Evolutionary conservation across 2,329 filamentous ascomycete genomes (phyloP).

Genomic region (Cladosporium cucumerinum): DNA sequence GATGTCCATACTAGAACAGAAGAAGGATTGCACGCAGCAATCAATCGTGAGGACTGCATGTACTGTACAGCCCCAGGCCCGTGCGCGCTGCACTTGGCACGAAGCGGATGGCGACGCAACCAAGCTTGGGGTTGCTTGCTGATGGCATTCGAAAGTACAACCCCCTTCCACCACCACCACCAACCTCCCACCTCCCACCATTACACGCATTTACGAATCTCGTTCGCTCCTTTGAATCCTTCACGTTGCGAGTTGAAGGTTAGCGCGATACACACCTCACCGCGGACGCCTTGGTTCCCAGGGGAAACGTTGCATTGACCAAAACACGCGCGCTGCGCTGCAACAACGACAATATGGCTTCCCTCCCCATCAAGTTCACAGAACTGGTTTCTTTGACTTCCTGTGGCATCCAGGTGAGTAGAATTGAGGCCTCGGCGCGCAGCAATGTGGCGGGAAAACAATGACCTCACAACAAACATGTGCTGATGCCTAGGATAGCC

Average conservation of each 20-base stretch:
- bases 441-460: not conserved
- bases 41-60: not conserved
- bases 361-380: conserved; percentile 87
- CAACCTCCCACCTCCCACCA: not conserved
- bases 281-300: conserved; percentile 12
- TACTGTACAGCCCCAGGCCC: not conserved
- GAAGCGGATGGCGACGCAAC: conserved; percentile 7
- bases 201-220: conserved; percentile 32
- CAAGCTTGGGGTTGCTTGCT: conserved; percentile 11
- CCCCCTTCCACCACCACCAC: conserved; percentile 8
- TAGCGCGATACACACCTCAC: conserved; percentile 19
- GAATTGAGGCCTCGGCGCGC: not conserved
- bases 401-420: conserved; percentile 48
- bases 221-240: conserved; percentile 31
- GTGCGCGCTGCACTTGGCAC: not conserved
- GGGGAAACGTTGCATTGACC: conserved; percentile 10
- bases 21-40: not conserved
- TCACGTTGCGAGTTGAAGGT: conserved; percentile 15
- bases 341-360: conserved; percentile 51
- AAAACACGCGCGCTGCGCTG: conserved; percentile 25
- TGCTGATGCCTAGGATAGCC: conserved; percentile 45
- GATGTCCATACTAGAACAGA: not conserved
- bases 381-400: conserved; percentile 71
- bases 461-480: conserved; percentile 16
- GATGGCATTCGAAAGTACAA: conserved; percentile 6